Evolutionary conservation across 2,329 filamentous ascomycete species (phyloP), one percentile per base, ranked within the genome.

Genomic region (Triangularia verruculosa): DNA sequence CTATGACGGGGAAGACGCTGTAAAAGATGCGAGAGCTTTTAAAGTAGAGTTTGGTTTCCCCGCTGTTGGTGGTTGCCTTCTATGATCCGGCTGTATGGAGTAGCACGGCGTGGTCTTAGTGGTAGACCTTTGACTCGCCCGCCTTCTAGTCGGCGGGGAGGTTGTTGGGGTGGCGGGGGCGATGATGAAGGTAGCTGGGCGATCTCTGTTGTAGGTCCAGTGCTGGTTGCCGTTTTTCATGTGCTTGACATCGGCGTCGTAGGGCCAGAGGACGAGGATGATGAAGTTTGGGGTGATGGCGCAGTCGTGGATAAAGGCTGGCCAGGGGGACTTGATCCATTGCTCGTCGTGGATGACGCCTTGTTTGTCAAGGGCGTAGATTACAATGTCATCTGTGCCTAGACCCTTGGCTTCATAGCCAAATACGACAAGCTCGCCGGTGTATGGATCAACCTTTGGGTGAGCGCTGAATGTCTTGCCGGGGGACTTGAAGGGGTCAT

Each of bases 11-110:
- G 22, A 52, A 52, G 5, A 52, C 13, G 22, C 20, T 52, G 17
- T 52, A 52, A 12, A 20, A 20, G 5, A 52, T 52, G 13, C 47
- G 11, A 3, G 47, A 52, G 15, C 47, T 52, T n/a, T 52, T n/a
- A 20, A 52, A 52, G 70, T 71, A 1, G 60, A 75, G 64, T 79
- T 79, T 75, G 3, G 75, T 72, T 17, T 74, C 75, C 3, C 74
- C 63, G 0, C 68, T 34, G 11, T n/a, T 13, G 32, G 32, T 13
- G 12, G 32, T 68, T 53, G 74, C 73, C 70, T 80, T 78, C 71
- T 77, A 80, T 1, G 74, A 75, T 11, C 75, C 76, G 4, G 76
- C 78, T 2, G 78, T 75, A 68, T 80, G 78, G 34, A 78, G 75
- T 17, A 76, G 74, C 69, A 80, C 77, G 52, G 74, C 61, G 55